phyloP scores from a whole-genome alignment of 2,329 filamentous ascomycete species.

The Aaosphaeria arxii region DNA sequence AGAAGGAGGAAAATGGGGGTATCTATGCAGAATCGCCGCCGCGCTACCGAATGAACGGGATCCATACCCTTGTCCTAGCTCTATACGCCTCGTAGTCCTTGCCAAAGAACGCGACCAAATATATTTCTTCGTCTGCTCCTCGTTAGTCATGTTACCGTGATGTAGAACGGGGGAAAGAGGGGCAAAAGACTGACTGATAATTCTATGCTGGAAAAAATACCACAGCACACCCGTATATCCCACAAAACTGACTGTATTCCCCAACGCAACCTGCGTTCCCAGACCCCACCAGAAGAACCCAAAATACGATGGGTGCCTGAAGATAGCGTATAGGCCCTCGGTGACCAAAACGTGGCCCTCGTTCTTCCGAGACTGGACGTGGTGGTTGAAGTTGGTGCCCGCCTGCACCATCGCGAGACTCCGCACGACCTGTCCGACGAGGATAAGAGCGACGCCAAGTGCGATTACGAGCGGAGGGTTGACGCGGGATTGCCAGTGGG shows the following conservation, averaged over 20 bases:
- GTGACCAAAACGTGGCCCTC: constrained; percentile 80
- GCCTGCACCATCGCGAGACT: constrained; percentile 87
- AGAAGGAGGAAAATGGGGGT: no score
- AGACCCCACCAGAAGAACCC: constrained; percentile 98
- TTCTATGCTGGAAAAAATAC: constrained; percentile 76
- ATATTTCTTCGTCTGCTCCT: constrained; percentile 68
- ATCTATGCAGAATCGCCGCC: no score
- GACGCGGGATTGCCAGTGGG: constrained; percentile 44
- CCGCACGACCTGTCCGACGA: constrained; percentile 70
- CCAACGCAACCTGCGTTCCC: constrained; percentile 88
- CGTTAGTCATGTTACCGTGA: neutral
- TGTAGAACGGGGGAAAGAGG: neutral
- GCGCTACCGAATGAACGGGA: constrained; percentile 65
- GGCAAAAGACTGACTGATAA: constrained; percentile 52
- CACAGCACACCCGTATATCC: constrained; percentile 75
- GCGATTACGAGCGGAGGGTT: constrained; percentile 37
- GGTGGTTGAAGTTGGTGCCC: constrained; percentile 85
- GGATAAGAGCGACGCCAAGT: constrained; percentile 62
- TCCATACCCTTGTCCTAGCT: constrained; percentile 68
- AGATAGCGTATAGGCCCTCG: constrained; percentile 68
- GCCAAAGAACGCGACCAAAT: constrained; percentile 78
- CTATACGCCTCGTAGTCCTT: constrained; percentile 75
- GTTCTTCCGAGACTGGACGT: constrained; percentile 67
- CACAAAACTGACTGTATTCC: constrained; percentile 75
- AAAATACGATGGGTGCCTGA: constrained; percentile 92